A percentile compares a stretch with the other conserved stretches of the same genome.
These are phyloP conservation scores for Alternaria alternata DNA, from an alignment of 2,329 filamentous ascomycete species.

Conservation along the genomic window DNA sequence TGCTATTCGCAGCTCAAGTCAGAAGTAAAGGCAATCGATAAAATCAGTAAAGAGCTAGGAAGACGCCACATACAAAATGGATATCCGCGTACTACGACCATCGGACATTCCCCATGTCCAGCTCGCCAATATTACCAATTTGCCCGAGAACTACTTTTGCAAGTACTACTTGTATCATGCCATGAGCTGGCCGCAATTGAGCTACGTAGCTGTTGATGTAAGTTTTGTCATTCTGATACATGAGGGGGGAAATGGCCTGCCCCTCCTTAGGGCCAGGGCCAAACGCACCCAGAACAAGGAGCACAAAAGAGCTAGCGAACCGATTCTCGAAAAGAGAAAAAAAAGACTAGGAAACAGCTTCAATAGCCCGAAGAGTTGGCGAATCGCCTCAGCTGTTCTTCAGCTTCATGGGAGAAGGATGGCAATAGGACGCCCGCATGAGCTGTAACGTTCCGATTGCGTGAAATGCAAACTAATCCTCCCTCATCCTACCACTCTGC, in stretches of 20 bases:
- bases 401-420: too few species aligned
- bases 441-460: too few species aligned
- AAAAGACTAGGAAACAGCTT: neutral
- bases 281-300: neutral
- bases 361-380: neutral
- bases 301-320: neutral
- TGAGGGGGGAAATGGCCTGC: neutral
- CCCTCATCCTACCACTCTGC: too few species aligned
- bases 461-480: too few species aligned
- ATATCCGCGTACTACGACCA: conserved; percentile 85
- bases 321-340: neutral
- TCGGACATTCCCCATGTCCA: conserved; percentile 92
- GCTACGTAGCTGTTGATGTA: conserved; percentile 91
- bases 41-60: conserved; percentile 7
- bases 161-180: conserved; percentile 99
- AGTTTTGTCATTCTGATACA: conserved; percentile 26
- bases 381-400: neutral
- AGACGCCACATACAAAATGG: conserved; percentile 64
- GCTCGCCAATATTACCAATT: conserved; percentile 97
- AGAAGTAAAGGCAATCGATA: neutral
- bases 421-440: too few species aligned
- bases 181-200: conserved; percentile 96
- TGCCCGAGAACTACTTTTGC: conserved; percentile 99
- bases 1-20: neutral
- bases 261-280: too few species aligned